Conservation (phyloP, 2,329 filamentous ascomycete genomes). For the Exophiala oligosperma region DNA sequence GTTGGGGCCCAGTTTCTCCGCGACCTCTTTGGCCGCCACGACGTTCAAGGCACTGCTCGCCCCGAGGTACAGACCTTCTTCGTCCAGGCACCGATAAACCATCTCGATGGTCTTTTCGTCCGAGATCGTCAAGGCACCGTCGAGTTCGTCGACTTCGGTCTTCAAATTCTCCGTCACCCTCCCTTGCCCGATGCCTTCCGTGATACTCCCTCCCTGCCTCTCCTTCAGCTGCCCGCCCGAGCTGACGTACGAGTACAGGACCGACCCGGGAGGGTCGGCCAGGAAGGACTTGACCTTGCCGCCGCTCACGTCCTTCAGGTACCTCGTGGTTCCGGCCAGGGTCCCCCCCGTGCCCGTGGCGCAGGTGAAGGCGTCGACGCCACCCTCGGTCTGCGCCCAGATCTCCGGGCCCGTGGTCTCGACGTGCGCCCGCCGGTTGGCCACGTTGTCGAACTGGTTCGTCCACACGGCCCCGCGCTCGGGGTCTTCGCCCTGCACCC, state of each 20-base stretch:
- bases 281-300: conserved; percentile 84
- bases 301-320: conserved; percentile 77
- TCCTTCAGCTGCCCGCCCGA: conserved; percentile 83
- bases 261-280: conserved; percentile 89
- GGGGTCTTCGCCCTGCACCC: conserved; percentile 42
- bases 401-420: conserved; percentile 98
- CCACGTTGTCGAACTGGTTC: conserved; percentile 96
- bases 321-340: conserved; percentile 82
- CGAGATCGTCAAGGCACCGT: conserved; percentile 78
- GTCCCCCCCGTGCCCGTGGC: conserved; percentile 92
- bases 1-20: conserved; percentile 82
- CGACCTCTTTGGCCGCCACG: conserved; percentile 90
- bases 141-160: conserved; percentile 79
- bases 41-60: conserved; percentile 94
- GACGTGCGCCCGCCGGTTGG: conserved; percentile 90
- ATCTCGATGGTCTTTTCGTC: conserved; percentile 97
- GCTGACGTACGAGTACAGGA: conserved; percentile 87
- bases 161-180: conserved; percentile 92
- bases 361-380: conserved; percentile 91
- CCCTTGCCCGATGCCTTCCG: conserved; percentile 95
- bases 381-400: conserved; percentile 85
- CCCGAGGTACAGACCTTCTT: conserved; percentile 93
- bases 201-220: conserved; percentile 82
- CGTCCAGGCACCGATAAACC: conserved; percentile 94
- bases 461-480: conserved; percentile 90